Conservation (phyloP, 2,329 filamentous ascomycete genomes). For the Trichoderma aggressivum region DNA sequence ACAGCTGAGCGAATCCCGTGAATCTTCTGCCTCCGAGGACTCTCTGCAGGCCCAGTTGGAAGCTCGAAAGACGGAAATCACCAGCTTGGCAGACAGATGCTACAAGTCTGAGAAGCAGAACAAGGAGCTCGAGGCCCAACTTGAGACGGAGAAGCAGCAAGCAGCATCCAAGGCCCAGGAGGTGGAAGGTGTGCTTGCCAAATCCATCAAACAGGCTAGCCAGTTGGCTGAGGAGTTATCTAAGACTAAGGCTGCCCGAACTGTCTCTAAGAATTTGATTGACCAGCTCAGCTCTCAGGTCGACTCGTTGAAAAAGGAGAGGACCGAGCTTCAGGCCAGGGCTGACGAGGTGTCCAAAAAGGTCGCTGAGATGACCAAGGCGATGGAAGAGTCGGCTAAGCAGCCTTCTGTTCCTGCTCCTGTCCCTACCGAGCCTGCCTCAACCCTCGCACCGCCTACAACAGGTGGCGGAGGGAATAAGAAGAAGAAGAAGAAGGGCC, state of each 20-base stretch:
- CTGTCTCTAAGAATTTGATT: slow-evolving; percentile 41
- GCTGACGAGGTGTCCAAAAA: slow-evolving; percentile 36
- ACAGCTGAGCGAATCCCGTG: slow-evolving; percentile 53
- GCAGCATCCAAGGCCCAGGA: slow-evolving; percentile 35
- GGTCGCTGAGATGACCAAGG: slow-evolving; percentile 30
- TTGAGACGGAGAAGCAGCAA: slow-evolving; percentile 33
- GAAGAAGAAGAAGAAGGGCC: slow-evolving; percentile 84
- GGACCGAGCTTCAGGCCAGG: slow-evolving; percentile 31
- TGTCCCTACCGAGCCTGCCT: slow-evolving; percentile 18
- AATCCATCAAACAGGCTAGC: slow-evolving; percentile 33
- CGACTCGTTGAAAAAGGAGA: slow-evolving; percentile 33
- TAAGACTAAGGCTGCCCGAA: slow-evolving; percentile 39
- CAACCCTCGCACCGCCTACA: slow-evolving; percentile 17
- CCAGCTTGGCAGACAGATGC: slow-evolving; percentile 48
- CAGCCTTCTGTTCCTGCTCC: slow-evolving; percentile 25
- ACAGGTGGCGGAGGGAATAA: slow-evolving; percentile 29
- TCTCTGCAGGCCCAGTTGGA: slow-evolving; percentile 50
- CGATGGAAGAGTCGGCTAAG: slow-evolving; percentile 36
- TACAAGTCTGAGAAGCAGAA: slow-evolving; percentile 44
- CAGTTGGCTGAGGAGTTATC: slow-evolving; percentile 42
- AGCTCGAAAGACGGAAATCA: slow-evolving; percentile 47
- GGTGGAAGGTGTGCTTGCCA: slow-evolving; percentile 35
- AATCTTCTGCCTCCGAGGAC: slow-evolving; percentile 39
- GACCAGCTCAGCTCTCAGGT: slow-evolving; percentile 39
- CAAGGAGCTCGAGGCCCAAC: slow-evolving; percentile 40